Conservation (phyloP, 768 basidiomycete genomes). For the Rhizopogon rudus region DNA sequence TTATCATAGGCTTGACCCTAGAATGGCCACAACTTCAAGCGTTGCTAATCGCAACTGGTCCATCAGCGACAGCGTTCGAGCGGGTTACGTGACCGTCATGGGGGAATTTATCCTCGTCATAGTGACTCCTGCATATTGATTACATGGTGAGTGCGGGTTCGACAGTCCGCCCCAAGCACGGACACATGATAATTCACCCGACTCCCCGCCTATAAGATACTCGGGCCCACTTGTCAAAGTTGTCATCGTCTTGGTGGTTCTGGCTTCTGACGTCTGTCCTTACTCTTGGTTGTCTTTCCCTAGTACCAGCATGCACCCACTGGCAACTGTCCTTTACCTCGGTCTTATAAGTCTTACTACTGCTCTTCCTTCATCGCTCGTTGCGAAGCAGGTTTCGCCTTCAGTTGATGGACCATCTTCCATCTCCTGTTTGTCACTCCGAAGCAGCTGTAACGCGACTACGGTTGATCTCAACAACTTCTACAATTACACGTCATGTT, state of each 20-base stretch:
- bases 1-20: no score
- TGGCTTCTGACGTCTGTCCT: background rate
- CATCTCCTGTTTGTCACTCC: slow-evolving; percentile 11
- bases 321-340: background rate
- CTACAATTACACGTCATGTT: slow-evolving; percentile 14
- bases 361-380: background rate
- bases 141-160: background rate
- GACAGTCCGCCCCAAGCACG: background rate
- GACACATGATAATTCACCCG: background rate
- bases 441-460: slow-evolving; percentile 15
- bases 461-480: slow-evolving; percentile 13
- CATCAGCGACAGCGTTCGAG: no score
- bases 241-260: background rate
- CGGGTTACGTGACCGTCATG: background rate
- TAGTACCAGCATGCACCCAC: background rate
- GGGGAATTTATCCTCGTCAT: background rate
- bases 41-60: background rate
- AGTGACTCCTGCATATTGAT: background rate
- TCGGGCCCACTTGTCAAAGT: no score
- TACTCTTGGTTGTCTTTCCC: background rate
- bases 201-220: background rate
- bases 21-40: no score
- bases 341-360: slow-evolving; percentile 2
- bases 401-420: background rate
- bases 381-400: slow-evolving; percentile 10